A percentile compares a stretch with the other conserved stretches of the same genome.
These are phyloP conservation scores for Didymella segeticola DNA, from an alignment of 2,329 filamentous ascomycete species.

Conservation along the genomic window DNA sequence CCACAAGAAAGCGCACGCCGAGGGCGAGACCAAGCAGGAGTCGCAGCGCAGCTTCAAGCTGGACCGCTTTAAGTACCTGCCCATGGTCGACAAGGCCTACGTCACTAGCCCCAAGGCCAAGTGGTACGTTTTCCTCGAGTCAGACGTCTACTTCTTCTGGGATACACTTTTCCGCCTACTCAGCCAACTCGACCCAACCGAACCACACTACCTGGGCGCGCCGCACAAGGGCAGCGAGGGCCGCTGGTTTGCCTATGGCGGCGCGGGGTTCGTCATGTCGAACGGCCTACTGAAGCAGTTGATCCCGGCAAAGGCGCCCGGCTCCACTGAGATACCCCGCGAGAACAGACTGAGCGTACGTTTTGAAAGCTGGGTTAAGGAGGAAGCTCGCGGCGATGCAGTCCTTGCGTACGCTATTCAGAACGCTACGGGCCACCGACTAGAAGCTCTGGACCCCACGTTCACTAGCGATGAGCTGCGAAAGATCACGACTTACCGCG, in stretches of 20 bases:
- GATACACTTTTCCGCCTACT: conserved; percentile 53
- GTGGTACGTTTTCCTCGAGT: conserved; percentile 51
- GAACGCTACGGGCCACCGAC: conserved; percentile 43
- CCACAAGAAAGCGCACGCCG: conserved; percentile 49
- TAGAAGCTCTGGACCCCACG: conserved; percentile 49
- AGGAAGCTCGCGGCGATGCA: conserved; percentile 55
- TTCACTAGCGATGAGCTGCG: conserved; percentile 58
- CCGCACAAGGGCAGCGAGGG: conserved; percentile 42
- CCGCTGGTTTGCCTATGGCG: conserved; percentile 53
- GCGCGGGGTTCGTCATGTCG: conserved; percentile 55
- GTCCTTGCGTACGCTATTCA: conserved; percentile 49
- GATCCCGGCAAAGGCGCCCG: conserved; percentile 41
- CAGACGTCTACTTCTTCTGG: conserved; percentile 50
- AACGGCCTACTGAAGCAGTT: conserved; percentile 60
- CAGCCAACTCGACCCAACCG: conserved; percentile 45
- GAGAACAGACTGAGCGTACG: conserved; percentile 40
- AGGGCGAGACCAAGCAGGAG: conserved; percentile 54
- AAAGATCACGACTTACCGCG: conserved; percentile 49
- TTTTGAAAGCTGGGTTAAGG: conserved; percentile 44
- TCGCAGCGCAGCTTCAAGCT: conserved; percentile 60
- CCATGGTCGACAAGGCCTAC: conserved; percentile 61
- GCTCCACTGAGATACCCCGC: conserved; percentile 37
- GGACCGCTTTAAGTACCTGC: conserved; percentile 66
- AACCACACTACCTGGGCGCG: conserved; percentile 50
- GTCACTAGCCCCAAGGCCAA: conserved; percentile 44